Evolutionary conservation across 805 yeast species (phyloP), one percentile per base, ranked within the genome.

Genomic region (Pichia kluyveri): DNA sequence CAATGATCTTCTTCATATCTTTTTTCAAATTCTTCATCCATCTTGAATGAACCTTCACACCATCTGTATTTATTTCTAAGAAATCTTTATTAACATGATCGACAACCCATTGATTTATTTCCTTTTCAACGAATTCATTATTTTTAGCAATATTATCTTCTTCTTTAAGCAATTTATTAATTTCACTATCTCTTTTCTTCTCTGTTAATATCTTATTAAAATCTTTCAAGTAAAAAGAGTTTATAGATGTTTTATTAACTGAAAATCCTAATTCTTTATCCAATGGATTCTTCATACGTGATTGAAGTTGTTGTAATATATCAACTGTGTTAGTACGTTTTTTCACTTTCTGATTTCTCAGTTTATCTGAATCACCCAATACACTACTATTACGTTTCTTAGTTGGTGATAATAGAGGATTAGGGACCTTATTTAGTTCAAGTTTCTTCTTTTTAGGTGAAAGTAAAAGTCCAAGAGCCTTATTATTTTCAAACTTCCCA

Each of bases 201-300:
- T 42, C 46, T 8, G 19, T 38, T 28, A 45, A 14, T 5, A 48
- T 23, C 8, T 38, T 27, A 4, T 19, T 11, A 27, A 48, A 48
- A 17, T 27, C 37, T 23, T 23, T 5, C 12, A 19, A 4, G 8
- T 38, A 26, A 23, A 38, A 38, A 1, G 26, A 23, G 4, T n/a
- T 40, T 8, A 18, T n/a, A 8, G 41, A 40, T n/a, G 32, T 30
- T 30, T 45, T 39, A 5, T 39, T 38, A 3, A 46, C 17, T 12
- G 51, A 48, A 41, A 48, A 48, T 17, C 51, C 51, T 9, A 48
- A 28, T n/a, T 48, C 51, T 44, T 44, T 41, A 19, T 48, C 51
- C 11, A 48, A 41, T 18, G 51, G 30, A 38, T 44, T 40, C 7
- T 41, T 41, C 44, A 44, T 48, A n/a, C 30, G 42, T 5, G 5